These are phyloP conservation scores for Podaxis rugospora DNA, from an alignment of 768 basidiomycete species.

Conservation along the genomic window DNA sequence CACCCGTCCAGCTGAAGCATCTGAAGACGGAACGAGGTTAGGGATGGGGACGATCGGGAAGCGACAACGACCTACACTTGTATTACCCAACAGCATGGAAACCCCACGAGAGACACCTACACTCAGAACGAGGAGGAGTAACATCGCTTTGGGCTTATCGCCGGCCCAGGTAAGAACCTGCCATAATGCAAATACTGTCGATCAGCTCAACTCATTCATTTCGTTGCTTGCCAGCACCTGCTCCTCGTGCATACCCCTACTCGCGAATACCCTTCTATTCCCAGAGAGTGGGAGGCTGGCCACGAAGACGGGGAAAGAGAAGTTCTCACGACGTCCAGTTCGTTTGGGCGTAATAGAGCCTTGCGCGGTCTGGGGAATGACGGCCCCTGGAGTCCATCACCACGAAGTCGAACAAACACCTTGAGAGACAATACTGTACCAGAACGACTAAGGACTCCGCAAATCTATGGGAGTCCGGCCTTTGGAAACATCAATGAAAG, in stretches of 20 bases:
- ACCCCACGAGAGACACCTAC: slow-evolving; percentile 33
- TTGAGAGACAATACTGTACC: slow-evolving; percentile 19
- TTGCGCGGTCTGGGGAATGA: slow-evolving; percentile 40
- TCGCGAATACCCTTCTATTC: slow-evolving; percentile 31
- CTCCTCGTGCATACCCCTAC: slow-evolving; percentile 65
- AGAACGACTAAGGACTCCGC: slow-evolving; percentile 18
- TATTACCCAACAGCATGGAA: slow-evolving; percentile 41
- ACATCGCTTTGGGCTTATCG: slow-evolving; percentile 63
- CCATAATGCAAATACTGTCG: neutral
- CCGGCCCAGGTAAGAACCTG: slow-evolving; percentile 57
- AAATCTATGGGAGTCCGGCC: neutral
- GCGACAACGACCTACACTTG: slow-evolving; percentile 39
- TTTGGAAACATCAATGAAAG: neutral
- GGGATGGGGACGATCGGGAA: slow-evolving; percentile 32
- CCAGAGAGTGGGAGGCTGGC: slow-evolving; percentile 19
- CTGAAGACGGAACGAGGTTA: slow-evolving; percentile 19
- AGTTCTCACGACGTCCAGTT: slow-evolving; percentile 23
- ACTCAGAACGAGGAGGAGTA: slow-evolving; percentile 49
- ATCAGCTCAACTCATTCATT: slow-evolving; percentile 5
- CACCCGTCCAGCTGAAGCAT: slow-evolving; percentile 14
- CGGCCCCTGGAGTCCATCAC: slow-evolving; percentile 14
- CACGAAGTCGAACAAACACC: slow-evolving; percentile 17
- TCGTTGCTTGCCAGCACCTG: slow-evolving; percentile 40
- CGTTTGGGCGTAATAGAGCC: slow-evolving; percentile 30
- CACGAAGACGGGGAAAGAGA: slow-evolving; percentile 31